Evolutionary conservation across 768 basidiomycete species (phyloP).

Genomic region (Leccinum longicurvipes): DNA sequence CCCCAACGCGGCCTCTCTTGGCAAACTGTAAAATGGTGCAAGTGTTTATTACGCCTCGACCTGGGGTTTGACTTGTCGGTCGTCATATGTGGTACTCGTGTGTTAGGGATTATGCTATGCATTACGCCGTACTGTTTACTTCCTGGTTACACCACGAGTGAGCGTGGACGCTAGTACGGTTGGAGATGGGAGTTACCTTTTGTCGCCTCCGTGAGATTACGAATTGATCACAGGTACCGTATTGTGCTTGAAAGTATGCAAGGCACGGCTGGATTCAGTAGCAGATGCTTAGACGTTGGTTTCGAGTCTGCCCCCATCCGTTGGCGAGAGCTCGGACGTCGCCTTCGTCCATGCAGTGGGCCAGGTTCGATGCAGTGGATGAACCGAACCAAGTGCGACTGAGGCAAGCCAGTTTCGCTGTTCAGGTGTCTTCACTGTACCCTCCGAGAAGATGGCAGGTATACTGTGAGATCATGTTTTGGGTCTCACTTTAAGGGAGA

Average conservation of each 20-base stretch:
- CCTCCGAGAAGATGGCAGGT: no score
- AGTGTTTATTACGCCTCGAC: not conserved
- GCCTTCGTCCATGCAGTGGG: no score
- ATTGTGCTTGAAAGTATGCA: not conserved
- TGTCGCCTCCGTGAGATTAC: not conserved
- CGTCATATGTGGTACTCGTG: conserved; percentile 15
- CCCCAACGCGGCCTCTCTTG: conserved; percentile 49
- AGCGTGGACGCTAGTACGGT: not conserved
- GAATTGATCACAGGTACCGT: not conserved
- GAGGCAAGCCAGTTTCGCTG: no score
- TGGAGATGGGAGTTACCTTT: not conserved
- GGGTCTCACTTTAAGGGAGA: no score
- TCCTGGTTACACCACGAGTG: conserved; percentile 3
- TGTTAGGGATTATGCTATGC: conserved; percentile 20
- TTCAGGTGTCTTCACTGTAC: no score
- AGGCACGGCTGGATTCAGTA: not conserved
- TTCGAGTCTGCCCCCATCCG: no score
- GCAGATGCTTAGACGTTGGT: no score
- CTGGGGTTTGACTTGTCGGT: not conserved
- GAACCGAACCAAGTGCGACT: no score
- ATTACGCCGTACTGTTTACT: conserved; percentile 2
- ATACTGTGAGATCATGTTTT: no score
- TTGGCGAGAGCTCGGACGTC: no score
- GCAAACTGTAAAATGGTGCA: conserved; percentile 56
- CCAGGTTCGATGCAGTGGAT: no score